A percentile compares a stretch with the other conserved stretches of the same genome.
These are phyloP conservation scores for Podospora bellae-mahoneyi DNA, from an alignment of 495 filamentous ascomycete genomes.

Conservation along the genomic window DNA sequence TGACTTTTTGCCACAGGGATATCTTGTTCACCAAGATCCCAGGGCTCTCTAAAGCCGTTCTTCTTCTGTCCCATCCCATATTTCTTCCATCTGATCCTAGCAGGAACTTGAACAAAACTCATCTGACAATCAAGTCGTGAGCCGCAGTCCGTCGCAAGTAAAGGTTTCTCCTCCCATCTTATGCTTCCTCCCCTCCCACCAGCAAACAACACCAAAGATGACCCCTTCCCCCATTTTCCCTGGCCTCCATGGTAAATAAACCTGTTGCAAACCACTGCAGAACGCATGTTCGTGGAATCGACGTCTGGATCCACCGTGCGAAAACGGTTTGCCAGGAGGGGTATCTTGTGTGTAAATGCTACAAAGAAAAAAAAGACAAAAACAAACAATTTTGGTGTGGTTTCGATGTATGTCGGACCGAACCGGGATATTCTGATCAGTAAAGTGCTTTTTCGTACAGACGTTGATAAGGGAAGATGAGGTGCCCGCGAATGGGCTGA, in stretches of 20 bases:
- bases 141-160: slow-evolving; percentile 1
- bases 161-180: slow-evolving; percentile 1
- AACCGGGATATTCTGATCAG: slow-evolving; percentile 14
- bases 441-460: slow-evolving; percentile 17
- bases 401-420: slow-evolving; percentile 27
- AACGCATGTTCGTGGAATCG: slow-evolving; percentile 7
- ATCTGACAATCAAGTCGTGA: background rate
- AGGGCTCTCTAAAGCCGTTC: background rate
- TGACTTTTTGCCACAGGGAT: background rate
- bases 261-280: slow-evolving; percentile 24
- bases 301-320: slow-evolving; percentile 11
- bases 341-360: slow-evolving; percentile 11
- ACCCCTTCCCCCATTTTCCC: background rate
- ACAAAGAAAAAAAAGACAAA: slow-evolving; percentile 21
- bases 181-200: background rate
- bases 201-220: background rate
- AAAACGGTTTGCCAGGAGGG: slow-evolving; percentile 7
- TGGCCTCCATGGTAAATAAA: slow-evolving; percentile 5
- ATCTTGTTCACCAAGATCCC: background rate
- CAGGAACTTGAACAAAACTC: background rate
- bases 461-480: slow-evolving; percentile 6
- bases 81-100: too few relatives aligned
- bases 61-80: background rate
- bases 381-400: background rate
- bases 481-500: slow-evolving; percentile 18